These are phyloP conservation scores for Podila minutissima DNA, from an alignment of 192 early-diverging fungal genomes.

Conservation along the genomic window DNA sequence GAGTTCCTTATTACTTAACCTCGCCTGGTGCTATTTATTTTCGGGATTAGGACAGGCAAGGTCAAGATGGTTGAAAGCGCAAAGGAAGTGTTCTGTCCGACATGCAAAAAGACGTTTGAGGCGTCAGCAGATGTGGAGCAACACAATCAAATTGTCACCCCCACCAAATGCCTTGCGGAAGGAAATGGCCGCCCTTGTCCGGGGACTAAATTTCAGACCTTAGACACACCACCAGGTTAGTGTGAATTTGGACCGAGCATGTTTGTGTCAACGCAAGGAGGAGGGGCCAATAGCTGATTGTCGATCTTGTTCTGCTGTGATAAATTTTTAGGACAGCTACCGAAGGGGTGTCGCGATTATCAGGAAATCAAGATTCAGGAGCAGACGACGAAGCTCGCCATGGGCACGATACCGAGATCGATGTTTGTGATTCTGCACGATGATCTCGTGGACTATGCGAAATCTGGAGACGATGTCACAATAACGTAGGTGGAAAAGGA, in stretches of 20 bases:
- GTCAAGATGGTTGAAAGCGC: conserved; percentile 76
- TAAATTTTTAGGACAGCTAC: conserved; percentile 42
- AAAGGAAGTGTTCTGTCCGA: conserved; percentile 60
- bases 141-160: conserved; percentile 66
- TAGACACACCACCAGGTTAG: conserved; percentile 37
- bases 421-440: conserved; percentile 68
- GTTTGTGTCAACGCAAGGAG: neutral
- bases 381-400: conserved; percentile 66
- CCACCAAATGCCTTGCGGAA: conserved; percentile 58
- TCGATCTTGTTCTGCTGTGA: too few species aligned
- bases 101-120: conserved; percentile 66
- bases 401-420: conserved; percentile 71
- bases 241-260: conserved; percentile 1
- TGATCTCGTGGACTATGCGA: conserved; percentile 68
- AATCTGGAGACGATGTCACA: conserved; percentile 68
- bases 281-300: too few species aligned
- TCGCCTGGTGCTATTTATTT: neutral
- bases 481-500: conserved; percentile 54
- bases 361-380: conserved; percentile 86
- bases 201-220: conserved; percentile 62
- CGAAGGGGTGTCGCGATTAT: conserved; percentile 71
- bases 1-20: neutral
- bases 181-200: conserved; percentile 51
- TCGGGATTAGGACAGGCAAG: conserved; percentile 60
- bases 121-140: conserved; percentile 72